Base-by-base conservation (phyloP, 345 rosid species). In the Lagerstroemia speciosa region DNA sequence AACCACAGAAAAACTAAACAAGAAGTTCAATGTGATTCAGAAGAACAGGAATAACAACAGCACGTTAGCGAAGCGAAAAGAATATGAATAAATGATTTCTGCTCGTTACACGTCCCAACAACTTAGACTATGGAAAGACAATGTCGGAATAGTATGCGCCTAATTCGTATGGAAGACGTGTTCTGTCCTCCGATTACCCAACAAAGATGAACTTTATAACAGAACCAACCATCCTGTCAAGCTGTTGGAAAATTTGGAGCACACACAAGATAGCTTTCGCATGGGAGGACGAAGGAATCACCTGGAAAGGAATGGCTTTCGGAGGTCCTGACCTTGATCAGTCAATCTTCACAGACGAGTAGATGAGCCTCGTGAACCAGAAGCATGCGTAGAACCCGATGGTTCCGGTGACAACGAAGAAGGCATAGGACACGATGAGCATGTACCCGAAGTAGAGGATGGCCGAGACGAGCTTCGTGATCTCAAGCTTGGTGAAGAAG, bases 401-500 rank as follows among this genome's bases (percentile, higher is more conserved):
- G 36, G 83, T 76, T 10, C 83, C 83, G 0, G 83, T 76, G 37
- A 80, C 57, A 27, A 80, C 80, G 19, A 80, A 80, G 68, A 80
- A 80, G 17, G 79, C 79, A 40, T 80, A 80, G 4, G 83, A 80
- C 17, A 60, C 79, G 0, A 80, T 80, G 12, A 74, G 64, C 83
- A 80, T 80, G 73, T 80, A 80, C 29, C 83, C 83, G 5, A 80
- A 76, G 78, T 80, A 80, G 50, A 80, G 70, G 45, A 74, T 69
- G 0, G 74, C 80, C 0, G 83, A 79, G 8, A 79, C 83, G 41
- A 71, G 41, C 72, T 76, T 79, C 5, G 83, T 76, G 73, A 80
- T 80, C 66, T 80, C 80, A 8, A 80, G 73, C 78, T 75, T 80
- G 27, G 80, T 74, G 80, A 76, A 80, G 80, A 80, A 80, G 65